Evolutionary conservation across 768 basidiomycete species (phyloP).

Genomic region (Daedalea quercina): DNA sequence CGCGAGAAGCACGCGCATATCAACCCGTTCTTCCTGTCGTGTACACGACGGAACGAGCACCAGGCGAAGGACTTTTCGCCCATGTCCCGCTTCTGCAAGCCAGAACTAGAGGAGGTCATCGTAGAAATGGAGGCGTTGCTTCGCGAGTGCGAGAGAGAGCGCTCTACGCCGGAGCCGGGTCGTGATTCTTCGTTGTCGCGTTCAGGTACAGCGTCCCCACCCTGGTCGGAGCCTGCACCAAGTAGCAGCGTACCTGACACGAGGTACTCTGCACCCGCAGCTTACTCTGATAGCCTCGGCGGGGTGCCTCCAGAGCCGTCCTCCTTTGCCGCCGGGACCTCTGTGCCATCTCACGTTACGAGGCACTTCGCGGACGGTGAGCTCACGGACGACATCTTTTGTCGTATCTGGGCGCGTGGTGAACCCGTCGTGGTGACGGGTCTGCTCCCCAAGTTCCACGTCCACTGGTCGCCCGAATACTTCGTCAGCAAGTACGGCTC

Average conservation of each 20-base stretch:
- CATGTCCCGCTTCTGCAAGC: slow-evolving; percentile 66
- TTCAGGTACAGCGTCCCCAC: background rate
- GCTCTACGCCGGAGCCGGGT: background rate
- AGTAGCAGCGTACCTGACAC: background rate
- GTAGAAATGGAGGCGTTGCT: slow-evolving; percentile 59
- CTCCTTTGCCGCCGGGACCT: slow-evolving; percentile 1
- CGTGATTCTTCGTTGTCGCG: background rate
- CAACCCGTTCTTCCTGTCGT: slow-evolving; percentile 71
- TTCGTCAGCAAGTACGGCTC: slow-evolving; percentile 65
- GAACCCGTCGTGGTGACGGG: slow-evolving; percentile 75
- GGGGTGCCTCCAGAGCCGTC: slow-evolving; percentile 12
- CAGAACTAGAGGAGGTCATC: slow-evolving; percentile 61
- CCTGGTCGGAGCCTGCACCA: background rate
- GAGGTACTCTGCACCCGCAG: background rate
- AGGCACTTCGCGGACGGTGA: slow-evolving; percentile 38
- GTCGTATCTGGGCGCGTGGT: slow-evolving; percentile 64
- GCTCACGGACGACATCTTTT: slow-evolving; percentile 57
- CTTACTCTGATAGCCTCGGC: background rate
- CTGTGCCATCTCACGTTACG: slow-evolving; percentile 39
- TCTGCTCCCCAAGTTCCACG: slow-evolving; percentile 51
- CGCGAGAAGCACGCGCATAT: slow-evolving; percentile 56
- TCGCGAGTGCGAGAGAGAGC: slow-evolving; percentile 5
- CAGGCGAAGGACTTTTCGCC: slow-evolving; percentile 63
- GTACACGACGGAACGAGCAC: slow-evolving; percentile 69
- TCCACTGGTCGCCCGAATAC: slow-evolving; percentile 78